Conservation (phyloP, 768 basidiomycete genomes). For the Punctularia strigosozonata region DNA sequence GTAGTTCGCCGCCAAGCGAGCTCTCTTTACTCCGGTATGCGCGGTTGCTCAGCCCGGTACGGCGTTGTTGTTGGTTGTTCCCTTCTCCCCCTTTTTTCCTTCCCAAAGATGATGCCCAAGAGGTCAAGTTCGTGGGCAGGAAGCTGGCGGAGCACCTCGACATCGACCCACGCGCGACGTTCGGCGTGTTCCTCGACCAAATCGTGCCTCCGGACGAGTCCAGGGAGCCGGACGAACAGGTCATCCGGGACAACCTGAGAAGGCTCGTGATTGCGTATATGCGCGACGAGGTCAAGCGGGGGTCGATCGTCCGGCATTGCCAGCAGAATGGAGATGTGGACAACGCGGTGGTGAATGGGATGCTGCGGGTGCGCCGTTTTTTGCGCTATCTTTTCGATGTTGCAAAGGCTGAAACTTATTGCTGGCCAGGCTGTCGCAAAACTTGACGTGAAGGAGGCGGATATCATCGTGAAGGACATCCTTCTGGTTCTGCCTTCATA, state of each 20-base stretch:
- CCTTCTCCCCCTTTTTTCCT: neutral
- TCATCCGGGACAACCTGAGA: constrained; percentile 43
- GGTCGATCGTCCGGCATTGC: neutral
- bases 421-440: constrained; percentile 35
- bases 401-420: constrained; percentile 4
- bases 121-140: constrained; percentile 48
- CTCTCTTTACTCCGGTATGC: neutral
- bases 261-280: constrained; percentile 51
- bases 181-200: constrained; percentile 63
- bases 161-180: constrained; percentile 45
- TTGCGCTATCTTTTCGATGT: neutral
- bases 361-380: too few species aligned
- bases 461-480: constrained; percentile 39
- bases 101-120: constrained; percentile 47
- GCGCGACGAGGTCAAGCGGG: constrained; percentile 33
- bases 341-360: too few species aligned
- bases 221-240: constrained; percentile 45
- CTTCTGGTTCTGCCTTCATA: constrained; percentile 39
- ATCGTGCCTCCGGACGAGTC: constrained; percentile 37
- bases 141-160: constrained; percentile 53
- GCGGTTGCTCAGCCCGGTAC: neutral
- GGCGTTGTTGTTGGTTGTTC: neutral
- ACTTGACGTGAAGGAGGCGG: constrained; percentile 26
- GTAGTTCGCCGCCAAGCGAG: constrained; percentile 9
- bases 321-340: neutral